A percentile compares a stretch with the other conserved stretches of the same genome.
Conservation (phyloP, 441 rosid species). For the Adansonia gregorii region DNA sequence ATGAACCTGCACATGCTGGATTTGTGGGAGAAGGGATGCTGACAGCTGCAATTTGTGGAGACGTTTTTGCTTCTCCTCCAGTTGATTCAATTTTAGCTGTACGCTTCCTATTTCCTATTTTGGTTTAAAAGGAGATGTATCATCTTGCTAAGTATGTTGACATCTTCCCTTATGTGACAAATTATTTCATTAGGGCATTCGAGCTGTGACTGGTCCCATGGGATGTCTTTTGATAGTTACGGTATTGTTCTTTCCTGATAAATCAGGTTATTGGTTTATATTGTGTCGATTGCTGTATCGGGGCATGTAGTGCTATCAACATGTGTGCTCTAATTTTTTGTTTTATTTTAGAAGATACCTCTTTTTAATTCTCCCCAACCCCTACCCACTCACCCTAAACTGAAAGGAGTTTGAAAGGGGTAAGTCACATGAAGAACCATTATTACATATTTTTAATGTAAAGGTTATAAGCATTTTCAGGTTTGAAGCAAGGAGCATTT, state of each 20-base stretch:
- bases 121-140: slow-evolving; percentile 1
- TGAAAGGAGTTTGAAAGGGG: slow-evolving; percentile 2
- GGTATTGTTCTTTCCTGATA: slow-evolving; percentile 50
- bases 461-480: slow-evolving; percentile 9
- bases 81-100: slow-evolving; percentile 96
- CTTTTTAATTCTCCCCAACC: neutral
- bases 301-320: neutral
- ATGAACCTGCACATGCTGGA: slow-evolving; percentile 98
- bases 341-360: neutral
- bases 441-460: neutral
- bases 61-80: slow-evolving; percentile 89
- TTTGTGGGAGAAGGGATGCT: slow-evolving; percentile 99
- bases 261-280: slow-evolving; percentile 20
- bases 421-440: neutral
- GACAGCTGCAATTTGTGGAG: slow-evolving; percentile 95
- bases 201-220: slow-evolving; percentile 95
- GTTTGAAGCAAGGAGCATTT: neutral
- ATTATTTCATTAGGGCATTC: slow-evolving; percentile 68
- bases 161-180: slow-evolving; percentile 2
- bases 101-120: slow-evolving; percentile 35
- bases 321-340: slow-evolving; percentile 10
- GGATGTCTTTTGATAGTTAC: slow-evolving; percentile 92
- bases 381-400: neutral
- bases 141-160: neutral
- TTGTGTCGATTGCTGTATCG: neutral